A percentile compares a stretch with the other conserved stretches of the same genome.
phyloP scores from a whole-genome alignment of 169 alveolate species.

The Cryptosporidium xiaoi region DNA sequence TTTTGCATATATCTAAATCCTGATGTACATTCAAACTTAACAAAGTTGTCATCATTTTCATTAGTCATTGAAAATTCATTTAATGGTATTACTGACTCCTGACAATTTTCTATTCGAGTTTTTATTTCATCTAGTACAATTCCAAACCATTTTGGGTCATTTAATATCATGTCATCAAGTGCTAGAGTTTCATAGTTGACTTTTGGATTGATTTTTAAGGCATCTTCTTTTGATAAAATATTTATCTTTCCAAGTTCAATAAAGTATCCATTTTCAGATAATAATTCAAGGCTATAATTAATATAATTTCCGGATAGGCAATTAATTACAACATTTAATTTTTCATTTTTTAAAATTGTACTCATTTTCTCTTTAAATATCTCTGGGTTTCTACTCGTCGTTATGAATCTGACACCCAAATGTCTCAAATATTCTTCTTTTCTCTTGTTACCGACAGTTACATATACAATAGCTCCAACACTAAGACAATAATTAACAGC shows the following conservation, averaged over 20 bases:
- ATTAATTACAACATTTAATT: conserved; percentile 56
- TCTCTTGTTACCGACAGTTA: conserved; percentile 66
- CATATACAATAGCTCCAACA: conserved; percentile 56
- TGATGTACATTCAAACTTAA: conserved; percentile 15
- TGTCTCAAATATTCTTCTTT: conserved; percentile 69
- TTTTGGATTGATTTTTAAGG: conserved; percentile 18
- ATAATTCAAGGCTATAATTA: conserved; percentile 43
- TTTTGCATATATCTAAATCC: conserved; percentile 75
- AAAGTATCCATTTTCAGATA: conserved; percentile 28
- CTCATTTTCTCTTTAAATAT: conserved; percentile 33
- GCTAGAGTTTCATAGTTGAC: conserved; percentile 67
- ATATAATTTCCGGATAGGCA: conserved; percentile 71
- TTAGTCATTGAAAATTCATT: conserved; percentile 20
- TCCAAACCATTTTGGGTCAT: conserved; percentile 69
- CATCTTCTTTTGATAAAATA: conserved; percentile 40
- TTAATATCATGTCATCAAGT: conserved; percentile 53
- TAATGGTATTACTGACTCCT: conserved; percentile 45
- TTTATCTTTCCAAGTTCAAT: conserved; percentile 70
- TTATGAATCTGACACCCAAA: conserved; percentile 50
- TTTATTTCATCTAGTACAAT: conserved; percentile 26
- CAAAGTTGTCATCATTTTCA: neutral
- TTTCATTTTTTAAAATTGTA: conserved; percentile 24
- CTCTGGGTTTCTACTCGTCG: conserved; percentile 67
- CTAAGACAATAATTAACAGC: conserved; percentile 70
- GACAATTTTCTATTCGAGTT: conserved; percentile 49